A percentile compares a stretch with the other conserved stretches of the same genome.
These are phyloP conservation scores for Penicillium bialowiezense DNA, from an alignment of 495 filamentous ascomycete species.

Conservation along the genomic window DNA sequence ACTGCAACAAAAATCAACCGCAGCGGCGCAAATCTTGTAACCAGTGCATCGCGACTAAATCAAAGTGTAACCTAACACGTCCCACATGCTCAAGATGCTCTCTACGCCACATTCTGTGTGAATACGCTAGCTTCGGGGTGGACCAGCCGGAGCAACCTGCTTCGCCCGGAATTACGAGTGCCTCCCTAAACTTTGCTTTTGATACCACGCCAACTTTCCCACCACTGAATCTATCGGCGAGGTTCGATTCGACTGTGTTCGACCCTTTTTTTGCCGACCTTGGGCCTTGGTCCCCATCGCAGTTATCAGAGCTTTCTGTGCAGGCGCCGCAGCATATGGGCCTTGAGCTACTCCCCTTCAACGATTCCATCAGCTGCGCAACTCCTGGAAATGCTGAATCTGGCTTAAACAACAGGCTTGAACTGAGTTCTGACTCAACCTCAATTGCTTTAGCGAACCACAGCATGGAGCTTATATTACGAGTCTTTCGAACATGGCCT, in stretches of 20 bases:
- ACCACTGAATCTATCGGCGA: not conserved
- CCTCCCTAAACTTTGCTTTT: too few species aligned
- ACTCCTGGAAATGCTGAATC: not conserved
- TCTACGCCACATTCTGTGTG: constrained; percentile 4
- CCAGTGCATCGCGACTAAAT: constrained; percentile 11
- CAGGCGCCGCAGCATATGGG: not conserved
- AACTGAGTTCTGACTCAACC: not conserved
- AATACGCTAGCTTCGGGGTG: not conserved
- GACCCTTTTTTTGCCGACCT: not conserved
- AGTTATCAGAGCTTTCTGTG: not conserved
- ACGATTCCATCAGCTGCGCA: too few species aligned
- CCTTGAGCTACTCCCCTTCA: not conserved
- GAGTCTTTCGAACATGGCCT: constrained; percentile 36
- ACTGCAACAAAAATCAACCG: constrained; percentile 8
- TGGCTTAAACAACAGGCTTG: not conserved
- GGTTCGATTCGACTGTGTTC: not conserved
- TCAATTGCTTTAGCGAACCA: constrained; percentile 11
- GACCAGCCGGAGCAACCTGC: not conserved
- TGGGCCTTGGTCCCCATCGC: not conserved
- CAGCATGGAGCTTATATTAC: constrained; percentile 36
- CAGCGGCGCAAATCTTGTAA: constrained; percentile 10
- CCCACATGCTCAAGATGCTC: constrained; percentile 14
- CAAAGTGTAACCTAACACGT: constrained; percentile 12
- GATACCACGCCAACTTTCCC: not conserved
- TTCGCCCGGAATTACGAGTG: too few species aligned